Evolutionary conservation across 768 basidiomycete genomes (phyloP), one percentile per base, ranked within the genome.

Genomic region (Boletus vinaceobasis): DNA sequence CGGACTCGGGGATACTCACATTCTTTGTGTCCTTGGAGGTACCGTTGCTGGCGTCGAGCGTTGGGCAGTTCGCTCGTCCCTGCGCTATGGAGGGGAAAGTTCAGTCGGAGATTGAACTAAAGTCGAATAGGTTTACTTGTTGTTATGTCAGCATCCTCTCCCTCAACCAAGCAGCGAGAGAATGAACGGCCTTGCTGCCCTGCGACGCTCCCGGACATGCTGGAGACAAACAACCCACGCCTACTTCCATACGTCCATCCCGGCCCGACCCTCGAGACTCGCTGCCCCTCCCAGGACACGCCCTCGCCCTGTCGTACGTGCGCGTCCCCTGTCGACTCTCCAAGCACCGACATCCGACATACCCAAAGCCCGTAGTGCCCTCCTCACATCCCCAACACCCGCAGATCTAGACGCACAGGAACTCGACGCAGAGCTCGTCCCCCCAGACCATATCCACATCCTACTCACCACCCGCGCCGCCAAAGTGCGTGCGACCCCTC

Each of bases 381-480:
- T 85, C 2, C 69, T 84, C 14, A 70, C 71, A 27, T 73, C 77
- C 3, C 86, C 86, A 2, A 79, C 83, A 0, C 66, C 65, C 13
- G 73, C 78, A 53, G 79, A 84, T 43, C 69, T 88, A 15, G 77
- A 85, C 36, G 70, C 77, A 32, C 82, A 83, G 57, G 87, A 88
- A 56, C 69, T 88, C 3, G 85, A 88, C 42, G 76, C 83, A 3
- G 83, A 88, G 21, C 65, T 84, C 13, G 60, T 86, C 46, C 75
- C 82, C 1, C 71, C 74, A 38, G 76, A 82, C 38, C 71, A 85
- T 47, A 79, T 85, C 3, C 73, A 73, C 31, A 66, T 91, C 9
- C 71, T 75, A 23, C 77, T 92, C 43, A 89, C 90, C 3, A 82
- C 88, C 59, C 76, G 88, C 15, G 89, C 89, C 35, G 89, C 88